A percentile compares a stretch with the other conserved stretches of the same genome.
Conservation (phyloP, 106 monocot species). For the Platanthera guangdongensis region DNA sequence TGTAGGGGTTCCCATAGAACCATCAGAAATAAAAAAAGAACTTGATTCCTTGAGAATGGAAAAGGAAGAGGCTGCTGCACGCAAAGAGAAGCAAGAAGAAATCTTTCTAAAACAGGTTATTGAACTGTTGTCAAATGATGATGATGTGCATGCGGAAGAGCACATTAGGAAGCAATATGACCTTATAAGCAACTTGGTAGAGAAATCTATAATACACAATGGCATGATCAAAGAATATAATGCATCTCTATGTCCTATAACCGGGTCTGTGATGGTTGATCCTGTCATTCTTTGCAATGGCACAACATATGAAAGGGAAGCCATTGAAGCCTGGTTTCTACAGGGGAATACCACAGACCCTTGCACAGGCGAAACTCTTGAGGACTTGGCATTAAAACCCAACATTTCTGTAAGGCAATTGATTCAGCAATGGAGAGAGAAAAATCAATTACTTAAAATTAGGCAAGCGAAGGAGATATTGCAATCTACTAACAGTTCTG, state of each 20-base stretch:
- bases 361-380: conserved; percentile 7
- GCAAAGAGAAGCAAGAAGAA: conserved; percentile 14
- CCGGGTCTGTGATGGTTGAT: conserved; percentile 13
- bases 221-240: conserved; percentile 2
- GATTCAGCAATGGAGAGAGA: conserved; percentile 20
- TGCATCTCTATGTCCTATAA: conserved; percentile 14
- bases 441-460: conserved; percentile 19
- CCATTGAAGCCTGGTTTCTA: conserved; percentile 15
- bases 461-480: conserved; percentile 11
- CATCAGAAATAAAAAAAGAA: conserved; percentile 20
- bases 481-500: not conserved
- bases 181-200: not conserved
- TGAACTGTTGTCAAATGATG: conserved; percentile 13
- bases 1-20: conserved; percentile 14
- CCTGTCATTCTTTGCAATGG: conserved; percentile 24
- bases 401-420: conserved; percentile 17
- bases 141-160: conserved; percentile 8
- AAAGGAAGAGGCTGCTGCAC: conserved; percentile 19
- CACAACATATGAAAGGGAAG: conserved; percentile 15
- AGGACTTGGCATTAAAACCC: conserved; percentile 3
- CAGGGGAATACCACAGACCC: conserved; percentile 8
- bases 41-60: conserved; percentile 11
- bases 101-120: conserved; percentile 14
- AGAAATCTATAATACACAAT: conserved; percentile 2
- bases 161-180: conserved; percentile 8